Base-by-base conservation (phyloP, 495 filamentous ascomycete species). In the Hypoxylon trugodes region DNA sequence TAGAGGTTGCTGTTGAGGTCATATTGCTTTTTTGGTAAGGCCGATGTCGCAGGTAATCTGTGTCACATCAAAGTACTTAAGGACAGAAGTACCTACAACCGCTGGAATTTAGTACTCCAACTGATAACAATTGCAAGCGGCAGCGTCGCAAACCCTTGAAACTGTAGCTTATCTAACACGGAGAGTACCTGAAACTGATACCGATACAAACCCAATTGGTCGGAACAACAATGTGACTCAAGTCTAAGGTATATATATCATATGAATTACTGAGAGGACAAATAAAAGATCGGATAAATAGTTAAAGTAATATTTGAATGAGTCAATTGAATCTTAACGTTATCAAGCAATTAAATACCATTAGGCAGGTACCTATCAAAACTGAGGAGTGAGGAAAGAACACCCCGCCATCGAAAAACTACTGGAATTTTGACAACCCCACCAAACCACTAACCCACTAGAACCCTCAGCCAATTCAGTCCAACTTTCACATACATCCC, bases 131-230 rank as follows among this genome's bases (percentile, higher is more conserved):
- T n/a, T n/a, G n/a, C n/a, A n/a, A n/a, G n/a, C n/a, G n/a, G n/a
- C n/a, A n/a, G n/a, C n/a, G n/a, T n/a, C n/a, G n/a, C n/a, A n/a
- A 53, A 51, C 36, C 53, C 53, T 58, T 64, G 61, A 64, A 64
- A 64, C 53, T 53, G 38, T 33, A 30, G 40, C 60, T 56, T 65
- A 65, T 65, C 62, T 65, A 40, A 38, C 19, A 33, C 41, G 48
- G 40, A 8, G 25, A 40, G 2, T 16, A 12, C 30, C 16, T 59
- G 60, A 64, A 64, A 64, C 60, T 25, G 37, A 51, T 45, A 52
- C 38, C 30, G 33, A 51, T 45, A 52, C 38, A 22, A 40, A 41
- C 53, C 6, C 13, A 49, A 42, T 42, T 43, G 40, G 43, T 59
- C 43, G 35, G 32, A 49, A 35, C 13, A 28, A 10, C 15, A 33